Base-by-base conservation (phyloP, 805 yeast genomes). In the Candida argentea region DNA sequence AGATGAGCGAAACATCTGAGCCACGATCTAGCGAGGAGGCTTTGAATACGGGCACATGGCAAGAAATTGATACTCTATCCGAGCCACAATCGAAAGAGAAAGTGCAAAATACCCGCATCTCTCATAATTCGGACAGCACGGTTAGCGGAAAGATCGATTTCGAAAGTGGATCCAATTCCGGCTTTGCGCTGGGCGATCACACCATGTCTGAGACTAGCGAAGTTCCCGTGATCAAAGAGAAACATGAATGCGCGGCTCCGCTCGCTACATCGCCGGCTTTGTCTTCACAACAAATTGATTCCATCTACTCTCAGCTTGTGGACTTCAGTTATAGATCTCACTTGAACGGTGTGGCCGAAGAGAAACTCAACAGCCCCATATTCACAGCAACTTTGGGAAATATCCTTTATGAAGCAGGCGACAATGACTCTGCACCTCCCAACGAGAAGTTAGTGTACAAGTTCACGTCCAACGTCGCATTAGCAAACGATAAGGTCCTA, bases 341-440 rank as follows among this genome's bases (percentile, higher is more conserved):
- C 2, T 31, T 50, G 14, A 26, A 24, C 10, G 61, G 63, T 0
- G 42, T 49, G 4, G 14, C 31, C 1, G 39, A 32, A 1, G 27
- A 32, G 6, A 27, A 36, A 2, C 29, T 45, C 17, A 50, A 48
- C 23, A 32, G 29, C 5, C 56, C 61, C 1, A 40, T 55, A 4
- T 48, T 61, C 28, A 52, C 64, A 1, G 45, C 52, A 5, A 52
- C 66, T 2, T 46, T 63, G 14, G 70, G 70, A n/a, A 49, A 52
- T 18, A 42, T 64, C 9, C 38, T 63, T 10, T 52, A 57, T 24
- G 43, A 48, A 25, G 35, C 37, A 0, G 30, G 38, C 12, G 22
- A 25, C 9, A 21, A 19, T 11, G 22, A 11, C 17, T 35, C 17
- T 31, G 40, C 27, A 29, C 42, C 8, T 23, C 20, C 5, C 11